These are phyloP conservation scores for Pythium rishiriense DNA, from an alignment of 352 stramenopile genomes.

Conservation along the genomic window DNA sequence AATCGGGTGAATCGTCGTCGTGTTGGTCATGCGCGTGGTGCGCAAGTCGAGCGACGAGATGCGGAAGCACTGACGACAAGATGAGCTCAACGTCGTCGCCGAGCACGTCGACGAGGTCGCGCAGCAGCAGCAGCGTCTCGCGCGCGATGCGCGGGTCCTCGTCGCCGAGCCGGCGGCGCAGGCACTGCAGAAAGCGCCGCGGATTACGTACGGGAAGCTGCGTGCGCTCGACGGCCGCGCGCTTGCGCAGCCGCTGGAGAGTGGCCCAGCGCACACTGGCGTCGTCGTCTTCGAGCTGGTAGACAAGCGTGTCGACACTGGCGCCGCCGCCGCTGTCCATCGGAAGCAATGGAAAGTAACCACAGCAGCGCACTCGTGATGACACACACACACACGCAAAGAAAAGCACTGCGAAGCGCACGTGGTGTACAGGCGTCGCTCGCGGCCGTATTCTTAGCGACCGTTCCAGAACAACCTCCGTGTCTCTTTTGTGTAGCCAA, in stretches of 20 bases:
- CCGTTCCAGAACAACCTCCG: not conserved
- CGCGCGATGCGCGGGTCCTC: conserved; percentile 39
- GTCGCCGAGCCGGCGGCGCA: conserved; percentile 56
- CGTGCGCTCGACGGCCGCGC: conserved; percentile 59
- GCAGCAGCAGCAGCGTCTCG: conserved; percentile 60
- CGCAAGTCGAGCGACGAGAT: conserved; percentile 55
- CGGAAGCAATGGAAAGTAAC: too few species aligned
- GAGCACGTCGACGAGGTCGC: conserved; percentile 66
- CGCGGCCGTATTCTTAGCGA: not conserved
- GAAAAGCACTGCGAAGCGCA: too few species aligned
- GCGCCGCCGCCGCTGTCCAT: conserved; percentile 23
- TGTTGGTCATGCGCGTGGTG: not conserved
- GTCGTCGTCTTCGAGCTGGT: conserved; percentile 81
- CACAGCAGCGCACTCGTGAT: too few species aligned
- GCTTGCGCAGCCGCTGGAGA: conserved; percentile 63
- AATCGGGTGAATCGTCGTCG: not conserved
- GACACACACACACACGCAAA: too few species aligned
- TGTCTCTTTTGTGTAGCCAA: not conserved
- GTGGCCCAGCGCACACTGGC: conserved; percentile 47
- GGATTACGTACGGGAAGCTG: conserved; percentile 75
- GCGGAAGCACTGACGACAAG: conserved; percentile 61
- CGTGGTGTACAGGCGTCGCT: not conserved
- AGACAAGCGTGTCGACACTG: conserved; percentile 69
- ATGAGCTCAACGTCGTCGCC: conserved; percentile 69
- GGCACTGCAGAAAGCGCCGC: conserved; percentile 68